Evolutionary conservation across 768 basidiomycete species (phyloP), one percentile per base, ranked within the genome.

Genomic region (Lanmaoa rubissima): DNA sequence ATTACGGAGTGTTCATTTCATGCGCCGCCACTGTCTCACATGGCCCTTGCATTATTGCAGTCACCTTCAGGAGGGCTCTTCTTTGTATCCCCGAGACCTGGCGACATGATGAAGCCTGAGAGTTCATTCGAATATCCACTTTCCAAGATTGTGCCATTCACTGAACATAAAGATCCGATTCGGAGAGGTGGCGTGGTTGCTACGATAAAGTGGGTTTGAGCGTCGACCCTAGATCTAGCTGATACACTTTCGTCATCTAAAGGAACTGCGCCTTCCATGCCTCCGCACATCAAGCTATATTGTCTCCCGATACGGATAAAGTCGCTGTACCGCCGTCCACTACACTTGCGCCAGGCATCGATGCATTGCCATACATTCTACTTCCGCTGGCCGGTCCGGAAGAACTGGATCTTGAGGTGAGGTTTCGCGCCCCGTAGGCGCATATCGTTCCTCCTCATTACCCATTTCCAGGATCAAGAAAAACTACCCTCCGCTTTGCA

Each of bases 361-460:
- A 94, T 71, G 82, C 88, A 2, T 78, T 98, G 11, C 88, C 92
- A 0, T 90, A 86, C 66, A 78, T 99, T 12, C 79, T 99, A 4
- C 81, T 95, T 1, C 96, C 97, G 0, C 77, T 99, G 2, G 94
- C 96, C 41, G 95, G 96, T 7, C 89, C 94, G 1, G 97, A 98
- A 72, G 97, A 98, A 72, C 87, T 92, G 57, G 94, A 97, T 54
- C 78, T 96, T 1, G 95, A 98, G 59, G 92, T 92, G 62, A 51
- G 78, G 53, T 24, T 45, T 21, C 19, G 28, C 28, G n/a, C 21
- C 26, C 7, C 6, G 12, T 26, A 7, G 5, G 28, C 3, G 19
- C 21, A 60, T 32, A 32, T 46, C 50, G 5, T 40, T 34, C 16
- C 21, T 39, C 39, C 51, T 53, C 39, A 58, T 50, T 9, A 4